These are phyloP conservation scores for Paraglomus brasilianum DNA, from an alignment of 192 early-diverging fungal genomes.

Conservation along the genomic window DNA sequence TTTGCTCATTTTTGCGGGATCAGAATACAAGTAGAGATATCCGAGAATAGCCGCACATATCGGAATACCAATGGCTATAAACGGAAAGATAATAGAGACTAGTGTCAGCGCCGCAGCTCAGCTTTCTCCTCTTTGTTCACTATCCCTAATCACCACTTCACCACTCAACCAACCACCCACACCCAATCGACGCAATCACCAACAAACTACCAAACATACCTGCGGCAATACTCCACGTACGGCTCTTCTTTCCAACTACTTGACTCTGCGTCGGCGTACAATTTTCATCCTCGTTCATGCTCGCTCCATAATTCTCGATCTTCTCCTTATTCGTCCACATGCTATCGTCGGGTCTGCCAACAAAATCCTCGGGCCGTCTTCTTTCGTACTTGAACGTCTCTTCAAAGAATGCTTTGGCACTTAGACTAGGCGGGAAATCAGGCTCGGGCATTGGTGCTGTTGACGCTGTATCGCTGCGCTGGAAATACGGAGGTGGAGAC, in stretches of 20 bases:
- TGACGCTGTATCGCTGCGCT: not conserved
- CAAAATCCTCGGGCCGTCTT: not conserved
- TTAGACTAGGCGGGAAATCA: not conserved
- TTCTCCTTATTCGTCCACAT: no score
- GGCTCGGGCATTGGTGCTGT: conserved; percentile 3
- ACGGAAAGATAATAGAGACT: no score
- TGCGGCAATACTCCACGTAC: not conserved
- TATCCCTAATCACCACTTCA: no score
- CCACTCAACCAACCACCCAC: not conserved
- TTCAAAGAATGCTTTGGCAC: conserved; percentile 1
- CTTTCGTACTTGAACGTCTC: conserved; percentile 7
- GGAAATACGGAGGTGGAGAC: no score
- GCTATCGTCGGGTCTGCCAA: not conserved
- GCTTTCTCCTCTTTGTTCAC: no score
- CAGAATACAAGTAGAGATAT: no score
- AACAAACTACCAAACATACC: not conserved
- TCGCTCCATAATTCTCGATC: not conserved
- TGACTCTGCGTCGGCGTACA: not conserved
- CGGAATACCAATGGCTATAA: no score
- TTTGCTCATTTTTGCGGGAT: no score
- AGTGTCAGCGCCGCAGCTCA: no score
- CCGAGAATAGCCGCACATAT: no score
- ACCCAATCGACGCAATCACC: not conserved
- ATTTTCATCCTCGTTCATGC: not conserved
- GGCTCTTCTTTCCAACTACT: not conserved